Conservation (phyloP, 805 yeast genomes). For the Monosporozyma servazzii region DNA sequence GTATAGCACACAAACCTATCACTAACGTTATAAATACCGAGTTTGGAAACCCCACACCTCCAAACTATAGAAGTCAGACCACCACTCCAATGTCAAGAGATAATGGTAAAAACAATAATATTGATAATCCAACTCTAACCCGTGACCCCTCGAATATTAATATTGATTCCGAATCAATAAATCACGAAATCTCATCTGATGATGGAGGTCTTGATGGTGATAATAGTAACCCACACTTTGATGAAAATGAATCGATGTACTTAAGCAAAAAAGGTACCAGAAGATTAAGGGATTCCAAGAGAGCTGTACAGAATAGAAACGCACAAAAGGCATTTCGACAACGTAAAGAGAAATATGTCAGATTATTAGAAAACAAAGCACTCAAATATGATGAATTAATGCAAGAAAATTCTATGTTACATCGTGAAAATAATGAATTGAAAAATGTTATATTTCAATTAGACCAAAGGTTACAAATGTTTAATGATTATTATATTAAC, state of each 20-base stretch:
- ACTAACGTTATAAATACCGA: not conserved
- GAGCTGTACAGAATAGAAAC: conserved; percentile 84
- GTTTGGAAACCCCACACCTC: not conserved
- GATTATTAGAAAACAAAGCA: conserved; percentile 66
- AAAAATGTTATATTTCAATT: conserved; percentile 4
- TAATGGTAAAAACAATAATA: not conserved
- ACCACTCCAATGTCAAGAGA: not conserved
- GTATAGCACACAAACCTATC: not conserved
- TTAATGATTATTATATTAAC: not conserved
- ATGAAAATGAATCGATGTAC: not conserved
- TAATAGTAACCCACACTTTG: not conserved
- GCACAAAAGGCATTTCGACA: conserved; percentile 88
- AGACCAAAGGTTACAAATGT: conserved; percentile 3
- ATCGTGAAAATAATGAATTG: conserved; percentile 4
- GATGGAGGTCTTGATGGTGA: not conserved
- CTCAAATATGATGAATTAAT: conserved; percentile 50
- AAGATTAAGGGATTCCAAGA: conserved; percentile 42
- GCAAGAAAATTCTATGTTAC: conserved; percentile 32
- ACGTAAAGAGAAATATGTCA: conserved; percentile 70
- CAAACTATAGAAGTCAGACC: not conserved
- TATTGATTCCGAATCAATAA: not conserved
- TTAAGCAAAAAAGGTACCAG: not conserved
- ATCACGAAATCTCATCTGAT: not conserved
- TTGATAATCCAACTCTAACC: not conserved
- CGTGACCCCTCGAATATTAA: not conserved